A percentile compares a stretch with the other conserved stretches of the same genome.
These are phyloP conservation scores for Achaetomium macrosporum DNA, from an alignment of 2,329 filamentous ascomycete genomes.

Conservation along the genomic window DNA sequence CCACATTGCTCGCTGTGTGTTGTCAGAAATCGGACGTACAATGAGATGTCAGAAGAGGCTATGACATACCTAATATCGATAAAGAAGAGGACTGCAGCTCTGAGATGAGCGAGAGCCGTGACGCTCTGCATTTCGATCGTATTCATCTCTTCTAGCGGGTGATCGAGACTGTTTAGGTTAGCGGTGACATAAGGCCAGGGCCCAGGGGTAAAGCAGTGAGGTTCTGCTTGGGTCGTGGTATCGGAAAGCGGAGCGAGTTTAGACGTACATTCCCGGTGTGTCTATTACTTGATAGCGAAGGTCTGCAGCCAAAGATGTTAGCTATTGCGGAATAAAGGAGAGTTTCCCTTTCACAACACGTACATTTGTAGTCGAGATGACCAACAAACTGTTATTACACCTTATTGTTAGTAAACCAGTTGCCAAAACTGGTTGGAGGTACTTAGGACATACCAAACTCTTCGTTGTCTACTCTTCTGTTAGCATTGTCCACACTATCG, in stretches of 20 bases:
- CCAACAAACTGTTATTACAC: constrained; percentile 62
- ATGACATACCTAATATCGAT: constrained; percentile 23
- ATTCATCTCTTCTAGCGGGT: constrained; percentile 98
- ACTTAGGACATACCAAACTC: constrained; percentile 48
- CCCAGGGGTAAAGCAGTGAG: neutral
- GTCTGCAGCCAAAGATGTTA: constrained; percentile 29
- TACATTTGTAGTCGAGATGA: constrained; percentile 90
- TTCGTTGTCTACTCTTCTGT: constrained; percentile 64
- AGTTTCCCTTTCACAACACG: constrained; percentile 11
- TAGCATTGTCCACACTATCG: neutral
- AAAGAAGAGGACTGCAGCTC: constrained; percentile 71
- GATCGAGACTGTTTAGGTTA: constrained; percentile 55
- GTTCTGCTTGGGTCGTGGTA: neutral
- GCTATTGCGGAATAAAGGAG: neutral
- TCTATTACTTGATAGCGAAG: constrained; percentile 68
- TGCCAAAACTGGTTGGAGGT: neutral
- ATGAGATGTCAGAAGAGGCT: neutral
- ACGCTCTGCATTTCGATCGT: constrained; percentile 99
- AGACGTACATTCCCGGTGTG: constrained; percentile 74
- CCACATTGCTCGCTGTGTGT: constrained; percentile 80
- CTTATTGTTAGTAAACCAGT: constrained; percentile 1
- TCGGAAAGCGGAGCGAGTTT: neutral
- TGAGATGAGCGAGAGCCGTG: constrained; percentile 92
- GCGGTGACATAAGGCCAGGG: neutral
- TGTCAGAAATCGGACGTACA: constrained; percentile 1